A percentile compares a stretch with the other conserved stretches of the same genome.
phyloP scores from a whole-genome alignment of 2,329 filamentous ascomycete genomes.

The Sarocladium strictum region DNA sequence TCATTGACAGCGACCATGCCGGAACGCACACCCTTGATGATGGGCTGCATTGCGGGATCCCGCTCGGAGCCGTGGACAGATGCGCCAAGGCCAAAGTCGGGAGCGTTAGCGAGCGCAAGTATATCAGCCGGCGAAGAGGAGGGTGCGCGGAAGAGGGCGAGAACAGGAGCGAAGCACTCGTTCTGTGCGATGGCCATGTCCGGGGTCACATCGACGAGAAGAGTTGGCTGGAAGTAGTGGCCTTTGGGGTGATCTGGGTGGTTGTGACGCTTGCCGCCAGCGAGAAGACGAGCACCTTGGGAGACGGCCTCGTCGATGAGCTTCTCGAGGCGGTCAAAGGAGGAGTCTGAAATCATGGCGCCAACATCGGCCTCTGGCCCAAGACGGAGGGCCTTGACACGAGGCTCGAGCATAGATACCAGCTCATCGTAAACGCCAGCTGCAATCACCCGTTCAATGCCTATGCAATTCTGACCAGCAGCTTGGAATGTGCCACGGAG shows the following conservation, averaged over 20 bases:
- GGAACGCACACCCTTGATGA: conserved; percentile 64
- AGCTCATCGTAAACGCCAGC: conserved; percentile 71
- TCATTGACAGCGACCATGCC: conserved; percentile 97
- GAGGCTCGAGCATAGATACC: conserved; percentile 62
- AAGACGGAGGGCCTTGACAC: conserved; percentile 67
- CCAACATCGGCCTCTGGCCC: conserved; percentile 79
- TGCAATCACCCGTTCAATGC: conserved; percentile 87
- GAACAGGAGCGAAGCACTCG: conserved; percentile 90
- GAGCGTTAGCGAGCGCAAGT: conserved; percentile 75
- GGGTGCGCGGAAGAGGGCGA: conserved; percentile 72
- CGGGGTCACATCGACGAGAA: conserved; percentile 82
- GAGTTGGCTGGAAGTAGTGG: conserved; percentile 88
- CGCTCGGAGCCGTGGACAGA: conserved; percentile 74
- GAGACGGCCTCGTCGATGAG: conserved; percentile 73
- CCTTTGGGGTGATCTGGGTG: conserved; percentile 72
- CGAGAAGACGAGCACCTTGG: conserved; percentile 73
- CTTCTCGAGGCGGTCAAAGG: conserved; percentile 68
- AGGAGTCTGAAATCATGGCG: conserved; percentile 76
- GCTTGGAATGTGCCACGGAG: conserved; percentile 93
- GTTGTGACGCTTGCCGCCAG: conserved; percentile 64
- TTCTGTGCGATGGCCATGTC: conserved; percentile 82
- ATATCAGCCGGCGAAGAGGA: conserved; percentile 56
- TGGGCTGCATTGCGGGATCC: conserved; percentile 52
- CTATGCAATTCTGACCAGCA: conserved; percentile 95
- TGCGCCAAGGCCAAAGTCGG: conserved; percentile 79